Evolutionary conservation across 2,329 filamentous ascomycete species (phyloP).

Genomic region (Fusarium euwallaceae): DNA sequence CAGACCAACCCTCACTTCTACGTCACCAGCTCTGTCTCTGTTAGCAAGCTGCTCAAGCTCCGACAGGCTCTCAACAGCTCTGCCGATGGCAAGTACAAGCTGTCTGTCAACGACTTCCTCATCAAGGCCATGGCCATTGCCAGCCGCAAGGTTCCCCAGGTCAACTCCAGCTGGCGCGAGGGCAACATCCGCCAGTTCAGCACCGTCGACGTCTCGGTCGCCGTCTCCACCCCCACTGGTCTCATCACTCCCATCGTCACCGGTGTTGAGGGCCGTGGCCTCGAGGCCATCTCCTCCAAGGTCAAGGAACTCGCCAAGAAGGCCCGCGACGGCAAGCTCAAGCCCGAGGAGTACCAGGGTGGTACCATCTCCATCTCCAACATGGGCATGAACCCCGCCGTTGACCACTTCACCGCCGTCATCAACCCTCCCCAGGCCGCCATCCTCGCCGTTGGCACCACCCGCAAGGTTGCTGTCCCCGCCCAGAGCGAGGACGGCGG

Average conservation of each 20-base stretch:
- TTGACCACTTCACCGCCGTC: conserved; percentile 97
- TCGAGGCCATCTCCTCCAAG: conserved; percentile 86
- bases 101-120: conserved; percentile 99
- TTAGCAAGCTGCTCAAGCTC: conserved; percentile 95
- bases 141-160: conserved; percentile 91
- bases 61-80: conserved; percentile 92
- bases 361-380: conserved; percentile 99
- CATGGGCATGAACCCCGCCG: conserved; percentile 99
- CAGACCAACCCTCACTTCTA: conserved; percentile 99
- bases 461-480: conserved; percentile 94
- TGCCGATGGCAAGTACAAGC: conserved; percentile 94
- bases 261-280: conserved; percentile 86
- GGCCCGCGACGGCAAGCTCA: conserved; percentile 96
- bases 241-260: conserved; percentile 98
- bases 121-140: conserved; percentile 95
- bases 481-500: conserved; percentile 85
- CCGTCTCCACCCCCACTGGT: conserved; percentile 91
- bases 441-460: conserved; percentile 95
- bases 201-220: conserved; percentile 94
- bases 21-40: conserved; percentile 90
- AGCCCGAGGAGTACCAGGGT: conserved; percentile 99
- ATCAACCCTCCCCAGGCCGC: conserved; percentile 98
- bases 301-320: conserved; percentile 98
- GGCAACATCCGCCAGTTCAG: conserved; percentile 94
- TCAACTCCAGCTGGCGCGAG: conserved; percentile 95